Base-by-base conservation (phyloP, 2,329 filamentous ascomycete genomes). In the Nemania sp. region DNA sequence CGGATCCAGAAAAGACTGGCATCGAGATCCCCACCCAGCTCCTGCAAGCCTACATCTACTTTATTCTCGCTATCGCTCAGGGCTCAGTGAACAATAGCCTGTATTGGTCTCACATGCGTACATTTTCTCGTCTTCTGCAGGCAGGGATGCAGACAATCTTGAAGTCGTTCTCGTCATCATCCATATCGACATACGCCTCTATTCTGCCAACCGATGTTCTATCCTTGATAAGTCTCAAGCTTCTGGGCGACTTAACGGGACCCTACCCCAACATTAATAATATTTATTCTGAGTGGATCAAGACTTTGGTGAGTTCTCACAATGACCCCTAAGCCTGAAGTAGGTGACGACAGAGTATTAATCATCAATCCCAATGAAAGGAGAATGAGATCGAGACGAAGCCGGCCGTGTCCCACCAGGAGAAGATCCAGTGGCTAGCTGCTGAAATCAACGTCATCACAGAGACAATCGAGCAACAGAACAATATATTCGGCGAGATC, bases 141-240 rank as follows among this genome's bases (percentile, higher is more conserved):
- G 39, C 5, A 10, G 55, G 55, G 6, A 60, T 60, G 39, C 51
- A 35, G 40, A 21, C 25, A 40, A 49, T 54, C 42, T 40, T 55
- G 50, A 62, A 61, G 57, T 80, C 25, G 6, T 55, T 45, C 37
- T 54, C 35, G 37, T 37, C 51, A 13, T 15, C 29, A 32, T 54
- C 51, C 17, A 13, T 54, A 37, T 42, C 37, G 29, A 55, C 21
- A n/a, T 55, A 60, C 43, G 73, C 75, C 7, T 73, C 75, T 18
- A 65, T 82, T 21, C 63, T 78, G 34, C 80, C 80, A 1, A 70
- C 77, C 40, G 80, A 81, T 18, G 59, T 82, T 2, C 62, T 79
- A 25, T 76, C 77, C 1, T 66, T 82, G 17, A 66, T 81, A 11
- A 72, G 72, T 10, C 62, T 76, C 39, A 73, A 72, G 13, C 69